Evolutionary conservation across 495 filamentous ascomycete species (phyloP).

Genomic region (Neurospora sp.): DNA sequence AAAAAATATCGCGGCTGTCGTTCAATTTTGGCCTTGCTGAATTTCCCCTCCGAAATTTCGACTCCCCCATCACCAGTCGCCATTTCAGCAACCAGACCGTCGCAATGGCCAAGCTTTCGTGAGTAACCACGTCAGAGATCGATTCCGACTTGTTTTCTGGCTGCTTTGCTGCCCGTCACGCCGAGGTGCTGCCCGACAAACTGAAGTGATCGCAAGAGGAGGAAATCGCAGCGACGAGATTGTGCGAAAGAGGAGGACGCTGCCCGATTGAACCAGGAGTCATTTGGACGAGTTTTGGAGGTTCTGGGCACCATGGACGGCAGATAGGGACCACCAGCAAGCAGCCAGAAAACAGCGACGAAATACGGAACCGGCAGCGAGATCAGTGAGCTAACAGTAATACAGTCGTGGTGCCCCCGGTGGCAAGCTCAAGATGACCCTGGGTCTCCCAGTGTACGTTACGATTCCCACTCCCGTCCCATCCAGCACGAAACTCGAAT

Average conservation of each 20-base stretch:
- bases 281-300: neutral
- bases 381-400: slow-evolving; percentile 13
- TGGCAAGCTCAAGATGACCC: slow-evolving; percentile 99
- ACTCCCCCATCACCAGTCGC: slow-evolving; percentile 24
- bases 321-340: neutral
- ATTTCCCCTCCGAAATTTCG: slow-evolving; percentile 25
- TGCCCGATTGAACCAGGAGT: neutral
- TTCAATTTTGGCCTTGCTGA: slow-evolving; percentile 20
- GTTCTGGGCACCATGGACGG: neutral
- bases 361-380: neutral
- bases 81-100: slow-evolving; percentile 24
- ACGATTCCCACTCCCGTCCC: slow-evolving; percentile 5
- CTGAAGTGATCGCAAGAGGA: neutral
- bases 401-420: slow-evolving; percentile 80
- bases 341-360: neutral
- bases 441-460: slow-evolving; percentile 98
- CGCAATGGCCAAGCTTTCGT: slow-evolving; percentile 45
- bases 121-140: slow-evolving; percentile 17
- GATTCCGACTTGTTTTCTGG: neutral
- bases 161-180: neutral
- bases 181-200: slow-evolving; percentile 1
- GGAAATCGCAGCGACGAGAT: neutral
- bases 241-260: neutral
- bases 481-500: slow-evolving; percentile 7
- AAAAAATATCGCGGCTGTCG: slow-evolving; percentile 24